Evolutionary conservation across 2,329 filamentous ascomycete genomes (phyloP).

Genomic region (Phaeomoniella chlamydospora): DNA sequence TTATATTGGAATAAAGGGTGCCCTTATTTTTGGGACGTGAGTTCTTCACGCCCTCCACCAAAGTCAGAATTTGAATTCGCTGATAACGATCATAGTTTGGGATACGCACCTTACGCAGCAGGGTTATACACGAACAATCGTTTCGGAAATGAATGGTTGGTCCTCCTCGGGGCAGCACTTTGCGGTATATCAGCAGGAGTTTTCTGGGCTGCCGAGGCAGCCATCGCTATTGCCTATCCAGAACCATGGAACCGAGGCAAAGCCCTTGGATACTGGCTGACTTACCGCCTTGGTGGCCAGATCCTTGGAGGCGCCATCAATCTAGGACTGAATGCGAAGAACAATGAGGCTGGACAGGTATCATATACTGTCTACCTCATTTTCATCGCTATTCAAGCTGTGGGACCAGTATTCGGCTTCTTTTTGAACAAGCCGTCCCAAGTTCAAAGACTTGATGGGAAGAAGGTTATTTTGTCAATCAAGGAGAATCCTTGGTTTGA

Average conservation of each 20-base stretch:
- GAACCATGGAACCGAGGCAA: constrained; percentile 54
- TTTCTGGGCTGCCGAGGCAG: constrained; percentile 64
- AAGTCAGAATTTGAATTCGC: not conserved
- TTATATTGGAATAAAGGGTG: constrained; percentile 56
- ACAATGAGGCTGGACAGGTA: constrained; percentile 46
- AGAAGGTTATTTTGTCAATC: constrained; percentile 45
- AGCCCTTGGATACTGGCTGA: constrained; percentile 55
- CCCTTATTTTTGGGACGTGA: constrained; percentile 55
- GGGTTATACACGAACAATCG: constrained; percentile 60
- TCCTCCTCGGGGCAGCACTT: constrained; percentile 51
- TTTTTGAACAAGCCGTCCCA: constrained; percentile 45
- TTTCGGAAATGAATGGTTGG: constrained; percentile 54
- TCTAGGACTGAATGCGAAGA: constrained; percentile 47
- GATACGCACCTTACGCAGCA: constrained; percentile 57
- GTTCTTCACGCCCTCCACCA: constrained; percentile 9
- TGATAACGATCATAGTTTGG: constrained; percentile 26
- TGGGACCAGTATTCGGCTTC: constrained; percentile 49
- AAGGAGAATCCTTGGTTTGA: constrained; percentile 42
- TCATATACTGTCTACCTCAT: constrained; percentile 55
- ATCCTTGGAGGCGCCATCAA: constrained; percentile 61
- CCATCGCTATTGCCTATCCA: constrained; percentile 58
- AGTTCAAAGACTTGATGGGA: constrained; percentile 52
- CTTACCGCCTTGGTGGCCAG: constrained; percentile 46
- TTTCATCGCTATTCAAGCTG: constrained; percentile 56
- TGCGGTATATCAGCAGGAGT: constrained; percentile 58